Evolutionary conservation across 495 filamentous ascomycete species (phyloP), one percentile per base, ranked within the genome.

Genomic region (Daldinia childiae): DNA sequence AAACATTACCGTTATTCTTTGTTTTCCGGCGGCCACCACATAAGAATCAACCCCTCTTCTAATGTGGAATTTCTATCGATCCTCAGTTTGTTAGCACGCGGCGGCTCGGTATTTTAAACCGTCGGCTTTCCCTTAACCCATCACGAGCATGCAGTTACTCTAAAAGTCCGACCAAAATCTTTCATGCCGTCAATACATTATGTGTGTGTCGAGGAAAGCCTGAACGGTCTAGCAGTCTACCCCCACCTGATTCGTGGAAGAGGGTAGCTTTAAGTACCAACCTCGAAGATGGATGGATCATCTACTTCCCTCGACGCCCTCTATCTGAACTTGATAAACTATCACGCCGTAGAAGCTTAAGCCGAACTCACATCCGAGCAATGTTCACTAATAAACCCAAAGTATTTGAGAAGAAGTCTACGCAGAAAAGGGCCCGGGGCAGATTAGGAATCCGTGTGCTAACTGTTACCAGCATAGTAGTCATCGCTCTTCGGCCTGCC

Each of bases 261-360:
- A 62, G 64, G 8, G 72, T 66, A 2, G 27, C 63, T 17, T 30
- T 77, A 29, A 30, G 59, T 1, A 50, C 15, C 9, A 3, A 54
- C 12, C 8, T 14, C 5, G 15, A 17, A 11, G 38, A 66, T 3
- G 54, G 12, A 26, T 15, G 73, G 26, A 24, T 68, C 29, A 60
- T 79, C 45, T 64, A 75, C 11, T 78, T 76, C 64, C 77, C 76
- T n/a, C 67, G 52, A 17, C 72, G 73, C 48, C 68, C 62, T 0
- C 60, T 79, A 15, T 66, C 72, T 11, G 67, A 78, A 48, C 60
- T 82, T 3, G 77, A 80, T 30, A 71, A 72, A 29, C 55, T 74
- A 9, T 77, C 80, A 2, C 74, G 79, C 9, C 62, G 79, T n/a
- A 71, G 80, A 12, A 81, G 80, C 58, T 51, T 82, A 9, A 82